A percentile compares a stretch with the other conserved stretches of the same genome.
These are phyloP conservation scores for Microdochium trichocladiopsis DNA, from an alignment of 2,329 filamentous ascomycete species.

Conservation along the genomic window DNA sequence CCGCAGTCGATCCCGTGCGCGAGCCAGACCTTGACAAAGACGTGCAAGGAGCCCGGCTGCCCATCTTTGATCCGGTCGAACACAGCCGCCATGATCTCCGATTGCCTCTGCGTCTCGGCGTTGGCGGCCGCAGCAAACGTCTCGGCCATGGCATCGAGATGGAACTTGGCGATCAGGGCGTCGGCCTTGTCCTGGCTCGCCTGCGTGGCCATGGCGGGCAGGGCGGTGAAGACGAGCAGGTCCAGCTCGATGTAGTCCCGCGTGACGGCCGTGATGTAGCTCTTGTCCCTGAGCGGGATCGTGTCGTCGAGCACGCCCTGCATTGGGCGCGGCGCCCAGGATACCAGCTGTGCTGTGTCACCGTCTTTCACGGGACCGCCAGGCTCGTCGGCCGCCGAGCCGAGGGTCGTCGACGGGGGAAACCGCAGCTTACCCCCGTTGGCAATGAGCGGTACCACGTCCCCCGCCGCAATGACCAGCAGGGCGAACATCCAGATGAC, in stretches of 20 bases:
- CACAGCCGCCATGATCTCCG: not conserved
- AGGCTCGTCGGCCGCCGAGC: no score
- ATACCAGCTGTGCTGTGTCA: constrained; percentile 1
- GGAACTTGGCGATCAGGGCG: not conserved
- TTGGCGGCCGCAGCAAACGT: not conserved
- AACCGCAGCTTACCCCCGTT: constrained; percentile 2
- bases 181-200: constrained; percentile 1
- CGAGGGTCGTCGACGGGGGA: no score
- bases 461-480: constrained; percentile 9
- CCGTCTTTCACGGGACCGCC: no score
- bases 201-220: constrained; percentile 1
- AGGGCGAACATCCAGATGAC: constrained; percentile 10
- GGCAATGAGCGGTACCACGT: constrained; percentile 8
- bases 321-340: constrained; percentile 6
- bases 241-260: constrained; percentile 13
- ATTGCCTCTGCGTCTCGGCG: not conserved
- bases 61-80: constrained; percentile 1
- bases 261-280: constrained; percentile 7
- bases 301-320: constrained; percentile 1
- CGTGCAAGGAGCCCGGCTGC: not conserved
- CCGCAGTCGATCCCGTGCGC: constrained; percentile 9
- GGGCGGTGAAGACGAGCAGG: constrained; percentile 7
- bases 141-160: not conserved
- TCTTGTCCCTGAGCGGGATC: not conserved
- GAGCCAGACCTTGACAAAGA: constrained; percentile 3